These are phyloP conservation scores for Ceratobasidium sp. DNA, from an alignment of 1,284 basidiomycete species.

Conservation along the genomic window DNA sequence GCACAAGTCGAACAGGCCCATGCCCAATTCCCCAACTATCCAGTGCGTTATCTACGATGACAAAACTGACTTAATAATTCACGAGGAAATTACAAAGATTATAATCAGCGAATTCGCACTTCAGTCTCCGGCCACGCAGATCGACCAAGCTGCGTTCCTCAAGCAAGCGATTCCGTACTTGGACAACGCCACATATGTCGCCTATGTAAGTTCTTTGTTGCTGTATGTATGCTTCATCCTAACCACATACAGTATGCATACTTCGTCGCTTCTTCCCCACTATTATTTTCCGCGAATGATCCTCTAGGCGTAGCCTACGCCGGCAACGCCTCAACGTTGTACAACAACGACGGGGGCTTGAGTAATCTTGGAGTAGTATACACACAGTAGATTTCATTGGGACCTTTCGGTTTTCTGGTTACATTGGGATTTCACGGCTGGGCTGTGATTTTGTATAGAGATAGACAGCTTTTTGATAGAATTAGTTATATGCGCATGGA, in stretches of 20 bases:
- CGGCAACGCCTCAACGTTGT: constrained; percentile 32
- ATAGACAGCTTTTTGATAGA: no score
- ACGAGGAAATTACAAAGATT: constrained; percentile 10
- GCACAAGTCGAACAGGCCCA: constrained; percentile 38
- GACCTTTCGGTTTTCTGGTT: no score
- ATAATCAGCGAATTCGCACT: constrained; percentile 45
- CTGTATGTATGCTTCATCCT: no score
- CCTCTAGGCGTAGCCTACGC: constrained; percentile 16
- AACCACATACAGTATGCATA: no score
- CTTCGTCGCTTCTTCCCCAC: constrained; percentile 40
- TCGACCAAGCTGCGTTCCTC: constrained; percentile 32
- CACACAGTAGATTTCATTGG: neutral
- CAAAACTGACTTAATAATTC: no score
- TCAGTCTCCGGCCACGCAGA: constrained; percentile 29
- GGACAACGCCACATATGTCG: constrained; percentile 33
- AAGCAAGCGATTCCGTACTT: constrained; percentile 35
- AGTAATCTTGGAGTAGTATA: constrained; percentile 17
- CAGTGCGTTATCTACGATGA: neutral
- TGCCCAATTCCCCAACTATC: constrained; percentile 26
- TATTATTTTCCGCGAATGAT: constrained; percentile 26
- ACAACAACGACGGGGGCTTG: constrained; percentile 36
- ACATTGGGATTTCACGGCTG: no score
- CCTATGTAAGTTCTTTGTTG: constrained; percentile 21
- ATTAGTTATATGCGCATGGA: no score
- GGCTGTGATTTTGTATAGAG: no score